Conservation (phyloP, 352 stramenopile genomes). For the Phytophthora chlamydospora region DNA sequence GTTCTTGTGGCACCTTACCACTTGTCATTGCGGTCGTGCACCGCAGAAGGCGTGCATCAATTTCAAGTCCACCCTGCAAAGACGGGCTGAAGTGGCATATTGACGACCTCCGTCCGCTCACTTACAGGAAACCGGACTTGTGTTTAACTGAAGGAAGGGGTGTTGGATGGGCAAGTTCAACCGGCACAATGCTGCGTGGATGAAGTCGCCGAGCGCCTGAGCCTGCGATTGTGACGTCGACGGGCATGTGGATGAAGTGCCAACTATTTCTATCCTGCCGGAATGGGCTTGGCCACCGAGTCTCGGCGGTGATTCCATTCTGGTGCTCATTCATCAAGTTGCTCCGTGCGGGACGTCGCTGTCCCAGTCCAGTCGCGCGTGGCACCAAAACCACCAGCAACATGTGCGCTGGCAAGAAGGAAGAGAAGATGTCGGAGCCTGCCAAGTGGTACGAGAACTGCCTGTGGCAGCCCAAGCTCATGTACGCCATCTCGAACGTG, state of each 20-base stretch:
- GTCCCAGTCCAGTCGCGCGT: slow-evolving; percentile 10
- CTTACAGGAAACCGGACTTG: neutral
- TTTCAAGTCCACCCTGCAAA: too few species aligned
- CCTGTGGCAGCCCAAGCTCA: slow-evolving; percentile 68
- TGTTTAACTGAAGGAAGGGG: slow-evolving; percentile 20
- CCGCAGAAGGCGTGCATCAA: too few species aligned
- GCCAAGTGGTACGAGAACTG: slow-evolving; percentile 37
- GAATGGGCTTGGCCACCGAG: slow-evolving; percentile 9
- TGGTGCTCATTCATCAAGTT: slow-evolving; percentile 24
- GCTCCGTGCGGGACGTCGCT: slow-evolving; percentile 5
- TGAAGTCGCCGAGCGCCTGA: slow-evolving; percentile 27
- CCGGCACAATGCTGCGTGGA: slow-evolving; percentile 32
- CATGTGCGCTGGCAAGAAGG: slow-evolving; percentile 20
- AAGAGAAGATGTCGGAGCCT: slow-evolving; percentile 1
- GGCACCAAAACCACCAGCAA: slow-evolving; percentile 4
- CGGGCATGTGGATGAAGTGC: slow-evolving; percentile 35
- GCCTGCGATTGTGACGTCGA: slow-evolving; percentile 22
- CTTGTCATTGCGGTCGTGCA: too few species aligned
- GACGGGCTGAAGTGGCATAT: slow-evolving; percentile 10
- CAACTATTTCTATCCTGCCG: slow-evolving; percentile 23
- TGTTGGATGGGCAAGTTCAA: slow-evolving; percentile 9
- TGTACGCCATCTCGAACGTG: slow-evolving; percentile 70
- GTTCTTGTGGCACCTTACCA: too few species aligned
- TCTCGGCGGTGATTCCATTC: neutral
- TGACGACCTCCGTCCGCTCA: slow-evolving; percentile 7